Evolutionary conservation across 108 stramenopile genomes (phyloP).

Genomic region (Conticribra weissflogii): DNA sequence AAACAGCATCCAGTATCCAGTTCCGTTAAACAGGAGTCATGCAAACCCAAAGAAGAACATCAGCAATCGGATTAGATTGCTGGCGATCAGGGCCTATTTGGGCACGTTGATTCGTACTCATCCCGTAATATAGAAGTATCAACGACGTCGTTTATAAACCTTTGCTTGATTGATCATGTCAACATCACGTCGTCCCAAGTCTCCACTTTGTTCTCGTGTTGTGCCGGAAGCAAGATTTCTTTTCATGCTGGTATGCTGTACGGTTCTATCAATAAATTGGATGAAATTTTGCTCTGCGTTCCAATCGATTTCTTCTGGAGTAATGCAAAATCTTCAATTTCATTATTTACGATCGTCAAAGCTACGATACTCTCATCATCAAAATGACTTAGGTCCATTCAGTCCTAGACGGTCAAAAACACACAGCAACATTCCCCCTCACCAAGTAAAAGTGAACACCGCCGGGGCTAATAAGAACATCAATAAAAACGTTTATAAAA

Average conservation of each 20-base stretch:
- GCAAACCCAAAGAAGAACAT: no score
- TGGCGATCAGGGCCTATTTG: no score
- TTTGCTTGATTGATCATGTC: no score
- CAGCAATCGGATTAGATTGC: no score
- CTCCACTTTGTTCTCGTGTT: no score
- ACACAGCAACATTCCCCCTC: not conserved
- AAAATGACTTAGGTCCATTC: not conserved
- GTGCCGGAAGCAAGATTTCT: not conserved
- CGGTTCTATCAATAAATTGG: not conserved
- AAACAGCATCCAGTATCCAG: no score
- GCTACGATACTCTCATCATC: not conserved
- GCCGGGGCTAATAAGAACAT: not conserved
- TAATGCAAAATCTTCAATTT: not conserved
- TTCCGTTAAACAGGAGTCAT: no score
- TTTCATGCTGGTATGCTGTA: not conserved
- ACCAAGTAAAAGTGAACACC: not conserved
- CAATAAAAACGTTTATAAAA: slow-evolving; percentile 4
- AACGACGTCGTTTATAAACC: no score
- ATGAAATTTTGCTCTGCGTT: not conserved
- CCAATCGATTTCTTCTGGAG: not conserved
- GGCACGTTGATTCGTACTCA: no score
- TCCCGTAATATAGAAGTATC: no score
- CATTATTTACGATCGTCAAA: not conserved
- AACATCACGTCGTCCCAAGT: no score
- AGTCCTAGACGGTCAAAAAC: not conserved